Evolutionary conservation across 805 yeast genomes (phyloP), one percentile per base, ranked within the genome.

Genomic region (Lipomyces chichibuensis): DNA sequence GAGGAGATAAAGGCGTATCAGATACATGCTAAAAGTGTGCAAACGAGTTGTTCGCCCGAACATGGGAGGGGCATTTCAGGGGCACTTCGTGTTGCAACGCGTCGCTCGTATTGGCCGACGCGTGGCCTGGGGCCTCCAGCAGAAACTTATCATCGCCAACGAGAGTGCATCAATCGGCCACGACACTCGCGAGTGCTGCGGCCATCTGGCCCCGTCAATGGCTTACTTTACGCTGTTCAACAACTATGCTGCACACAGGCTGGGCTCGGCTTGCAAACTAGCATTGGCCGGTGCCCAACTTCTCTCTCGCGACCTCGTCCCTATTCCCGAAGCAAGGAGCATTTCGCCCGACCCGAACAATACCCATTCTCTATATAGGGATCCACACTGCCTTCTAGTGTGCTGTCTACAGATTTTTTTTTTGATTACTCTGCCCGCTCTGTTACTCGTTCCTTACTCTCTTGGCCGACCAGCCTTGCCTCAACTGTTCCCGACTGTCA

Each of bases 91-190:
- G 43, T 13, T 37, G 43, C 17, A 37, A 14, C 5, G 14, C 43
- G 43, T 37, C 17, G 43, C 43, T 37, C 43, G 43, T 17, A 37
- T 37, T 37, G 43, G 43, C 43, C 43, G 43, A 14, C 43, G 1
- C 17, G 39, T 4, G 4, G n/a, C 17, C n/a, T 14, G 39, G 17
- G 4, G n/a, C 17, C n/a, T 14, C 43, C 43, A n/a, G 43, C 43
- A 37, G n/a, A 37, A 37, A 14, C 17, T 13, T 14, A 14, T 13
- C 43, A 37, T 37, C 43, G 43, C 53, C 53, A 49, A 49, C 53
- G 53, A 49, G 53, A 49, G 27, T 4, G 27, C 53, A 49, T 14
- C 53, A 49, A 49, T 49, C 53, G 53, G 27, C 53, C 53, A 49
- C 53, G 53, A 49, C 53, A 49, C 25, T 9, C 0, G 14, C 25